Evolutionary conservation across 768 basidiomycete genomes (phyloP).

Genomic region (Jaapia argillacea): DNA sequence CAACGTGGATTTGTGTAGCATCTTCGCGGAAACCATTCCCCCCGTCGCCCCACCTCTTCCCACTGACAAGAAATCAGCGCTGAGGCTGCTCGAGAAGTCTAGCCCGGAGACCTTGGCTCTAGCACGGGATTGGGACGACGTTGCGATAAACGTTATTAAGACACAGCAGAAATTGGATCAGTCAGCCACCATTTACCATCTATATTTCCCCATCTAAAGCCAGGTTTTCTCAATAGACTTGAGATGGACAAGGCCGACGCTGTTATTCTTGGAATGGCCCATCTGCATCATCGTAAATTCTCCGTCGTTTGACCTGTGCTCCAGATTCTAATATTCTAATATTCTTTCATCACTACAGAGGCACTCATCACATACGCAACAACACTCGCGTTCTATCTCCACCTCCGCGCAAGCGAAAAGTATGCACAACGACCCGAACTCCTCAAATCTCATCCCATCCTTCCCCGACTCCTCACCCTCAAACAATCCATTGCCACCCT

Average conservation of each 20-base stretch:
- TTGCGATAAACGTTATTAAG: constrained; percentile 40
- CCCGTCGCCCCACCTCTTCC: constrained; percentile 27
- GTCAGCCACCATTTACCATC: constrained; percentile 14
- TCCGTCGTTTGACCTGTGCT: constrained; percentile 1
- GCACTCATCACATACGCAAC: constrained; percentile 84
- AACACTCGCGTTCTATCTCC: constrained; percentile 85
- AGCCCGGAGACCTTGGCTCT: constrained; percentile 73
- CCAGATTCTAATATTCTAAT: neutral
- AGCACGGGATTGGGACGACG: constrained; percentile 78
- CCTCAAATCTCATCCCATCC: constrained; percentile 61
- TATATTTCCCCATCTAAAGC: neutral
- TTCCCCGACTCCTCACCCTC: constrained; percentile 67
- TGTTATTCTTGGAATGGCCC: constrained; percentile 60
- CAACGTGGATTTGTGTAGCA: constrained; percentile 17
- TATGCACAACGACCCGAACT: constrained; percentile 50
- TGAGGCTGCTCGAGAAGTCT: constrained; percentile 65
- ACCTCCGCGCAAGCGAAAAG: constrained; percentile 66
- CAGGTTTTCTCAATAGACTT: constrained; percentile 26
- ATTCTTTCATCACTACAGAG: constrained; percentile 37
- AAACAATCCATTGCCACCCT: constrained; percentile 76
- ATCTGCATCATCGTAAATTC: constrained; percentile 81
- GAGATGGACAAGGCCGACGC: constrained; percentile 37
- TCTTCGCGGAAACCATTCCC: constrained; percentile 26
- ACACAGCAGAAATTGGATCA: constrained; percentile 41
- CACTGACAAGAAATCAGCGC: constrained; percentile 45